phyloP scores from a whole-genome alignment of 176 grass and related monocot genomes.

The Avena atlantica region DNA sequence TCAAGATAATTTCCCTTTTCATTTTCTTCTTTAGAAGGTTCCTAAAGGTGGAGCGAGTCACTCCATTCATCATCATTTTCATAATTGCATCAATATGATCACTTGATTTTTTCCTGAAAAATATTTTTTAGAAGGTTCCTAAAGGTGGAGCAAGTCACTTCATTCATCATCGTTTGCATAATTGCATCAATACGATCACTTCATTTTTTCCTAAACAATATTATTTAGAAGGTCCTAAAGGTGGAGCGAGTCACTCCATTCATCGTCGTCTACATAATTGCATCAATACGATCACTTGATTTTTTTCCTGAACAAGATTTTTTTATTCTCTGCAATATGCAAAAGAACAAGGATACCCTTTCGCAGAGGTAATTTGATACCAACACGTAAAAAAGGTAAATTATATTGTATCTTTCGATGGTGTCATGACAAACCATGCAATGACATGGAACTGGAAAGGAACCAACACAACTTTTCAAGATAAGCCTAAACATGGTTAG shows the following conservation, averaged over 20 bases:
- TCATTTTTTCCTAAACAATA: conserved; percentile 44
- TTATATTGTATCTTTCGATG: too few relatives aligned
- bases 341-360: neutral
- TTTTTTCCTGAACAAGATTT: conserved; percentile 54
- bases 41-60: neutral
- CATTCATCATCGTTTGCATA: conserved; percentile 45
- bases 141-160: conserved; percentile 33
- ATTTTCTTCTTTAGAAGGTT: conserved; percentile 40
- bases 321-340: conserved; percentile 57
- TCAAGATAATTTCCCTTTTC: conserved; percentile 49
- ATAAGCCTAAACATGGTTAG: too few relatives aligned
- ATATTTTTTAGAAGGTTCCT: conserved; percentile 40
- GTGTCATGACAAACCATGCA: too few relatives aligned
- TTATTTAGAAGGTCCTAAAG: conserved; percentile 35
- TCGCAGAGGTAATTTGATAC: too few relatives aligned
- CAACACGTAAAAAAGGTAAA: too few relatives aligned
- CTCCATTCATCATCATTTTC: conserved; percentile 49
- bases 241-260: conserved; percentile 42
- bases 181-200: conserved; percentile 38
- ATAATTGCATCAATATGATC: conserved; percentile 34
- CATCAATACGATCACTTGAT: conserved; percentile 39
- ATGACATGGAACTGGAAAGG: too few relatives aligned
- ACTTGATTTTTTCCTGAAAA: conserved; percentile 42
- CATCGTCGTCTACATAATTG: conserved; percentile 30
- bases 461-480: too few relatives aligned